Percentiles rank a stretch among this genome's conserved stretches.
These are phyloP conservation scores for Sphaerosporella brunnea DNA, from an alignment of 495 filamentous ascomycete genomes.

Conservation along the genomic window DNA sequence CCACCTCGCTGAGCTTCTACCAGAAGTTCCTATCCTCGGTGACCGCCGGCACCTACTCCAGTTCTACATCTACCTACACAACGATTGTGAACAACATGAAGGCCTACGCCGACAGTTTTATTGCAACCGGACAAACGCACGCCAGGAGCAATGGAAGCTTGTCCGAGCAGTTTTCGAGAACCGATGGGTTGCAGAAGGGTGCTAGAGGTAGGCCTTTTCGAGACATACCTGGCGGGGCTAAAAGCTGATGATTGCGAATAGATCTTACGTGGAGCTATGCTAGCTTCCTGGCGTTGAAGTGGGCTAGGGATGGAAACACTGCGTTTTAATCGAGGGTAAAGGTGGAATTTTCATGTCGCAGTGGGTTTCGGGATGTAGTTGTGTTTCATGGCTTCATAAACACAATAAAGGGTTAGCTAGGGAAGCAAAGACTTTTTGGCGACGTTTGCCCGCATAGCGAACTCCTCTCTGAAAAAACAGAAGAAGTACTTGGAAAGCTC, in stretches of 20 bases:
- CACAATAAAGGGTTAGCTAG: too few relatives aligned
- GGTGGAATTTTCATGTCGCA: too few relatives aligned
- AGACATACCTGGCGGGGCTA: background rate
- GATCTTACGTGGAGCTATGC: slow-evolving; percentile 23
- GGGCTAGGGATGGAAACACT: slow-evolving; percentile 10
- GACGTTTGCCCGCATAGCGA: too few relatives aligned
- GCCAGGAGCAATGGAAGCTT: slow-evolving; percentile 37
- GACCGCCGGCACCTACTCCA: slow-evolving; percentile 32
- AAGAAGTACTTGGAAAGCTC: too few relatives aligned
- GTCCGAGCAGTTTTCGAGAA: slow-evolving; percentile 40
- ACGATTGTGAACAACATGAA: slow-evolving; percentile 35
- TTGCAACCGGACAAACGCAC: slow-evolving; percentile 33
- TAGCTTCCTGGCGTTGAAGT: slow-evolving; percentile 17
- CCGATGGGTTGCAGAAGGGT: slow-evolving; percentile 16
- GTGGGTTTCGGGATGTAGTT: too few relatives aligned
- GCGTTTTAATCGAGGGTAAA: slow-evolving; percentile 12
- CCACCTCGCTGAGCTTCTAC: slow-evolving; percentile 37
- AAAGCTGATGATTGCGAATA: background rate
- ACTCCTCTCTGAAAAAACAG: too few relatives aligned
- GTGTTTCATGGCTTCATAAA: too few relatives aligned
- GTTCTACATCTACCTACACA: slow-evolving; percentile 30
- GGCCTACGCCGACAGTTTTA: slow-evolving; percentile 44
- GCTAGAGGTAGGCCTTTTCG: slow-evolving; percentile 6
- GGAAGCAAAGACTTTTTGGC: too few relatives aligned
- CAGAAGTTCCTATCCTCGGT: slow-evolving; percentile 32